Evolutionary conservation across 2,329 filamentous ascomycete genomes (phyloP), one percentile per base, ranked within the genome.

Genomic region (Phialocephala subalpina): DNA sequence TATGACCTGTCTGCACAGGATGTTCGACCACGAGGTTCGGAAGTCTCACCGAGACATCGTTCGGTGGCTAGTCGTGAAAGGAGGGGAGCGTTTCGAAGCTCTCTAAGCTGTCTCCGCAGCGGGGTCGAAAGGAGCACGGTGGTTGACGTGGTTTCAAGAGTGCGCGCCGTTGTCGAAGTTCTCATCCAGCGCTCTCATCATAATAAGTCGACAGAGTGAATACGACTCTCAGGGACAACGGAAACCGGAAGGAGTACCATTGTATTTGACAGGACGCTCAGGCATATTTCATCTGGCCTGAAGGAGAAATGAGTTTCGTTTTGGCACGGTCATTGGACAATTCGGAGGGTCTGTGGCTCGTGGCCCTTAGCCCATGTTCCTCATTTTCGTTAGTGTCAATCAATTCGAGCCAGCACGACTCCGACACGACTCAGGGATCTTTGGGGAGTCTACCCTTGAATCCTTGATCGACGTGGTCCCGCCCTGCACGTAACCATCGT

Each of bases 41-140:
- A 53, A 49, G 58, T 36, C 57, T 66, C 63, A 66, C 36, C 47
- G 63, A 67, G 61, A 65, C 68, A 70, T 70, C 16, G 49, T 62
- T 60, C 47, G 36, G 57, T 52, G 14, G 42, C 25, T 60, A 58
- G 40, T 27, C 25, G 35, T 25, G 29, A 38, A 55, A 3, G 29
- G 63, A 47, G 58, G 49, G 63, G 42, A 58, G 42, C 45, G 59
- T 56, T 42, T 42, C 38, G 53, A 45, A 38, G 47, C 29, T 33
- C 4, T 33, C 29, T 33, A 33, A 33, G 29, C 9, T 22, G 52
- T 60, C 63, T 64, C 63, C 58, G 38, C 60, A 62, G 65, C 63
- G 65, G 67, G 63, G 63, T 66, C 61, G 60, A 63, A 59, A 47
- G 36, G 45, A 57, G 61, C 55, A n/a, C n/a, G 42, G 38, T 55